Base-by-base conservation (phyloP, 1,284 basidiomycete species). In the Golubevia pallescens region DNA sequence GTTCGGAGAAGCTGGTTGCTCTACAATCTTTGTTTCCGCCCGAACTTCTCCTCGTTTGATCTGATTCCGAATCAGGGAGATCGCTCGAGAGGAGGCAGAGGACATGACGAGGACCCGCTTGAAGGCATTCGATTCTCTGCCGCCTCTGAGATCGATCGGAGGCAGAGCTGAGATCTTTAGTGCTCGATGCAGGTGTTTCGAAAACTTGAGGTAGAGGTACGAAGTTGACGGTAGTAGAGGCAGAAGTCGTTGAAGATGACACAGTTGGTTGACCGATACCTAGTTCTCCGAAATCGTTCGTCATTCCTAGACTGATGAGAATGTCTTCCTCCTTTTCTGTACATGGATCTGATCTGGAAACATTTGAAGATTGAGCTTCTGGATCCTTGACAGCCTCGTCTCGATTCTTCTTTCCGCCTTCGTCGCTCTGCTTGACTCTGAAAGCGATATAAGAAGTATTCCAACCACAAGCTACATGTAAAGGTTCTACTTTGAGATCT, bases 371-470 rank as follows among this genome's bases (percentile, higher is more conserved):
- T 28, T 28, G 28, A 28, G 28, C 28, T 28, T 28, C 28, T 28
- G 28, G 28, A 48, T 13, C 42, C 42, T 48, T 10, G 42, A 13
- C 42, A 48, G 16, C 42, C 16, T 48, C 42, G 42, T 48, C 16
- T 28, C 42, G 8, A 16, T 48, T 48, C 13, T 16, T 48, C 42
- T 10, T 48, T 48, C 42, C 16, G 8, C 42, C 42, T 48, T 48
- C 42, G 42, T 16, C 42, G 8, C 34, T 21, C 23, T 57, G 28
- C 28, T 28, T 28, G 28, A 28, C 28, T 28, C n/a, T 6, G 1
- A 74, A 54, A 10, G 73, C 66, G 23, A 72, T 21, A 58, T 70
- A 72, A 65, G 65, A 72, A 62, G 63, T 68, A 55, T 72, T 68
- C 73, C 73, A 72, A 38, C 73, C 73, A 59, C 68, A 68, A 4